A percentile compares a stretch with the other conserved stretches of the same genome.
These are phyloP conservation scores for Rubia tinctorum DNA, from an alignment of 305 asterid genomes.

Conservation along the genomic window DNA sequence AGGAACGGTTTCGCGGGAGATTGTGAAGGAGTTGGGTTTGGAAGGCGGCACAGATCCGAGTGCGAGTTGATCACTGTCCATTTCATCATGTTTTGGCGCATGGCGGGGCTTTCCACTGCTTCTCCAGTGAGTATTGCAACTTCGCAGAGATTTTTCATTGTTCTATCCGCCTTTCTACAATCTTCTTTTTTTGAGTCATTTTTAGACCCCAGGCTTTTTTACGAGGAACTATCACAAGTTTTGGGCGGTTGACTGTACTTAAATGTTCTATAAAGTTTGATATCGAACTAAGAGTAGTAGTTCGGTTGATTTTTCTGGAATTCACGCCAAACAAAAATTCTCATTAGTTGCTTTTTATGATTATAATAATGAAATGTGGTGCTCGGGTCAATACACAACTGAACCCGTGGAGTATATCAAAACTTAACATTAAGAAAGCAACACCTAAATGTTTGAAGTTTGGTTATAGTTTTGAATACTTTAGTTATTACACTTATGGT, in stretches of 20 bases:
- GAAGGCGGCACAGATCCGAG: background rate
- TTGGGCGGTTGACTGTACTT: too few relatives aligned
- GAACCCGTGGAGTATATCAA: too few relatives aligned
- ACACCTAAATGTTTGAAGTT: background rate
- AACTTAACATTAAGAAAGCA: background rate
- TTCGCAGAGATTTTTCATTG: background rate
- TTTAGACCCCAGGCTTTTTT: too few relatives aligned
- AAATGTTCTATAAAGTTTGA: too few relatives aligned
- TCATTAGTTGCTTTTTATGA: background rate
- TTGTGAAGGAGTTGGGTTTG: background rate
- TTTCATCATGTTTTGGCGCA: background rate
- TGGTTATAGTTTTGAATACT: background rate
- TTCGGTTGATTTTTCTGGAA: background rate
- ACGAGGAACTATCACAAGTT: background rate
- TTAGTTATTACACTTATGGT: background rate
- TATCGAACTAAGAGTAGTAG: background rate
- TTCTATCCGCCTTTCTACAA: background rate
- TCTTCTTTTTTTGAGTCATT: background rate
- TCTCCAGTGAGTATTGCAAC: background rate
- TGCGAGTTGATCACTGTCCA: background rate
- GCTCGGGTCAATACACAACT: too few relatives aligned
- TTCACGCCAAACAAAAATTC: background rate
- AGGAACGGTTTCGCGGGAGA: background rate
- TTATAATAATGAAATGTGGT: too few relatives aligned
- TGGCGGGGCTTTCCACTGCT: background rate